Evolutionary conservation across 225 moss, liverwort and hornwort species (phyloP), one percentile per base, ranked within the genome.

Genomic region (Polytrichum formosum): DNA sequence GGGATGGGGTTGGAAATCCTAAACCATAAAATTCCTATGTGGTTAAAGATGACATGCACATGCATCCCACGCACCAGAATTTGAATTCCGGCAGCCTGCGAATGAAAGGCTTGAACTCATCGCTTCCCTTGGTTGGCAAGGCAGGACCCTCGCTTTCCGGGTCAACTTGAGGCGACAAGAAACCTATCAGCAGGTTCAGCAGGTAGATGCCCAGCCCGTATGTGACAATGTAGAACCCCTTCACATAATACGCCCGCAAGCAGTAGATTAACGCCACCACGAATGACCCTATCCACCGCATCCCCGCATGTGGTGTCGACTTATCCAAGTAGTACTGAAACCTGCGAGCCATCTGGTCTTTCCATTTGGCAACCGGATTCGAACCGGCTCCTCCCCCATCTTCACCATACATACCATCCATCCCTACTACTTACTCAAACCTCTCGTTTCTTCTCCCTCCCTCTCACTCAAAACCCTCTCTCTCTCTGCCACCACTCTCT

Each of bases 71-170:
- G 67, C 27, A 98, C 97, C 94, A 98, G 80, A 98, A 98, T 84
- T 98, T 98, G 56, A 98, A 98, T 91, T 98, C 98, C 19, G 98
- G 98, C 26, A 98, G 94, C 58, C 94, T 95, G 80, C 98, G 98
- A 84, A 98, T 94, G 82, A 98, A 98, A 25, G 98, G 98, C 74
- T 94, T 98, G 78, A 94, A 98, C 84, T 98, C 98, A 69, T 98
- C 94, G 78, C 91, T 98, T 26, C 94, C 98, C 81, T 94, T 94
- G 31, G 98, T 98, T 56, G 94, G 98, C 77, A 98, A 75, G 54
- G 94, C 91, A 58, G 94, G 98, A 37, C 98, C 98, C 73, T 98
- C 94, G 80, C 92, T 91, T 84, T 98, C 98, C 59, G 91, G 94
- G 81, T 98, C 94, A 64, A 94, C 94, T 90, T 94, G 98, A 25